Evolutionary conservation across 331 rosid genomes (phyloP), one percentile per base, ranked within the genome.

Genomic region (Pyrus hybrid): DNA sequence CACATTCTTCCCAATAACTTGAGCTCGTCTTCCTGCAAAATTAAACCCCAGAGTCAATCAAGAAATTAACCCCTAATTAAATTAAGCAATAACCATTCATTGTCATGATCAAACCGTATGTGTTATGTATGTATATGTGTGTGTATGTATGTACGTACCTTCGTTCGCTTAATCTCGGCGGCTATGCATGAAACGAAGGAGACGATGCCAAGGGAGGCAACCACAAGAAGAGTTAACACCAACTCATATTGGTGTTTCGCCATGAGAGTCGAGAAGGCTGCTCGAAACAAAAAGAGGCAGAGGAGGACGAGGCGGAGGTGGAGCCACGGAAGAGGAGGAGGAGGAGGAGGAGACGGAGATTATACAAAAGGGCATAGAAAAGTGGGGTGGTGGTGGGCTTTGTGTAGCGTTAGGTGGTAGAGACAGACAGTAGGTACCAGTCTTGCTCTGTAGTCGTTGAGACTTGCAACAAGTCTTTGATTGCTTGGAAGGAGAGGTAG

Each of bases 1-100:
- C 99, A 94, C 11, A 78, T 73, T 26, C 74, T 80, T 37, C 99
- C 95, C 67, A 85, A 75, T 88, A 93, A 78, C 79, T 72, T 89
- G 37, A 94, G 77, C 83, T 94, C 96, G 72, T 72, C 76, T 37
- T 67, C 76, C 99, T 92, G 37, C 83, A 73, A 76, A 71, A 81
- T 32, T 41, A 33, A 69, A 14, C 14, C 21, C 65, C 71, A 73
- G n/a, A 49, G 58, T 58, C n/a, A 61, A 72, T 26, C 21, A 71
- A 70, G 20, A 66, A 14, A 4, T 11, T 41, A 23, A 43, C 28
- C 32, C 51, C 51, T 13, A 43, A 43, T 43, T 43, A 43, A 43
- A 43, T 43, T 43, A 43, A 43, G 51, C 8, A 60, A 1, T 12
- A 21, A 60, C 26, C 14, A 60, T 56, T 56, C 51, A 23, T 2